These are phyloP conservation scores for Suillus subaureus DNA, from an alignment of 768 basidiomycete genomes.

Conservation along the genomic window DNA sequence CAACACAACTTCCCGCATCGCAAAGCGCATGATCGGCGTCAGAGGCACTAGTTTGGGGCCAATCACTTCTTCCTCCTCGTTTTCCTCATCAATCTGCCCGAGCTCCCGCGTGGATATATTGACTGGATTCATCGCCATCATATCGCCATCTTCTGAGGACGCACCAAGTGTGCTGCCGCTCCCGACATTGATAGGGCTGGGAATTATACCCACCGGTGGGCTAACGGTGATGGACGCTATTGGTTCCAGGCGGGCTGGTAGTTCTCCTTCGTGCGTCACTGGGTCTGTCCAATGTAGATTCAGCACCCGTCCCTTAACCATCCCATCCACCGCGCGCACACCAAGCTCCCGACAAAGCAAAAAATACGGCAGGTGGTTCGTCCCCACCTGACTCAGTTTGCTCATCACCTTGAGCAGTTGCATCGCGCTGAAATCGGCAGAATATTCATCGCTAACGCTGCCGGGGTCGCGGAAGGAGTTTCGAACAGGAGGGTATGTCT, in stretches of 20 bases:
- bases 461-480: conserved; percentile 17
- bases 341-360: conserved; percentile 83
- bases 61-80: conserved; percentile 55
- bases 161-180: conserved; percentile 44
- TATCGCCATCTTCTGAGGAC: conserved; percentile 48
- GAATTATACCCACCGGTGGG: conserved; percentile 31
- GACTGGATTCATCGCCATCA: conserved; percentile 43
- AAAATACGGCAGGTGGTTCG: conserved; percentile 75
- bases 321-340: conserved; percentile 79
- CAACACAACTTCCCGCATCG: conserved; percentile 81
- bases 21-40: conserved; percentile 81
- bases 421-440: conserved; percentile 74
- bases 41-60: conserved; percentile 78
- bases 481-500: conserved; percentile 51
- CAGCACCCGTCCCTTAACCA: conserved; percentile 77
- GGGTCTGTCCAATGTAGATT: conserved; percentile 79
- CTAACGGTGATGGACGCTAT: conserved; percentile 30
- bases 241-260: conserved; percentile 28
- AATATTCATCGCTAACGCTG: conserved; percentile 46
- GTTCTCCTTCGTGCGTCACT: conserved; percentile 54
- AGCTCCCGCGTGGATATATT: conserved; percentile 45
- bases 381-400: conserved; percentile 65
- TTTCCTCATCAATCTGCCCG: conserved; percentile 50
- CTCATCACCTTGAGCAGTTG: conserved; percentile 83
- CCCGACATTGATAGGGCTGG: conserved; percentile 13